phyloP scores from a whole-genome alignment of 176 grass and related monocot genomes.

The Echinochloa phyllopogon region DNA sequence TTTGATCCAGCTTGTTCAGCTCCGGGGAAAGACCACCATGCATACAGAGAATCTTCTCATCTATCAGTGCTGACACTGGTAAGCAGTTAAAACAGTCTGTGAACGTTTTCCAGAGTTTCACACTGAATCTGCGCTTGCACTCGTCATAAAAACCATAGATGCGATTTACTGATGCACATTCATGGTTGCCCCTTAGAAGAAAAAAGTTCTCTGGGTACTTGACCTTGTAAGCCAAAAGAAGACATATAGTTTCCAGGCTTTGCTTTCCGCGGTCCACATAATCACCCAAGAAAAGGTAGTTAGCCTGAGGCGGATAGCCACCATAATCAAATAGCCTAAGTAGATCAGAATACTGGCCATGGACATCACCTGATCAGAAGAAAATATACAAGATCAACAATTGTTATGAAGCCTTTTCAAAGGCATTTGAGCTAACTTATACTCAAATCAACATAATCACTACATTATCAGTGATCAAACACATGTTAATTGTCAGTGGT shows the following conservation, averaged over 20 bases:
- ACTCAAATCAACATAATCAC: not conserved
- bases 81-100: slow-evolving; percentile 81
- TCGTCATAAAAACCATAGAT: slow-evolving; percentile 84
- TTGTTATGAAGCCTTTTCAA: not conserved
- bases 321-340: slow-evolving; percentile 76
- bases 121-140: slow-evolving; percentile 81
- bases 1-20: slow-evolving; percentile 76
- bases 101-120: slow-evolving; percentile 78
- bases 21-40: slow-evolving; percentile 81
- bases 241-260: slow-evolving; percentile 88
- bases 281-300: slow-evolving; percentile 86
- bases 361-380: slow-evolving; percentile 68
- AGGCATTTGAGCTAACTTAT: not conserved
- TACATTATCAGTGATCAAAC: not conserved
- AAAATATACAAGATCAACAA: slow-evolving; percentile 31
- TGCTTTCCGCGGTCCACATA: slow-evolving; percentile 85
- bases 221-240: slow-evolving; percentile 82
- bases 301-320: slow-evolving; percentile 68
- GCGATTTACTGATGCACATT: slow-evolving; percentile 78
- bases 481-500: not conserved
- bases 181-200: slow-evolving; percentile 82
- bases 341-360: slow-evolving; percentile 87
- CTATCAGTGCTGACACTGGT: slow-evolving; percentile 73
- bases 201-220: slow-evolving; percentile 84
- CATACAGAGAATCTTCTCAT: slow-evolving; percentile 81